Base-by-base conservation (phyloP, 805 yeast species). In the Millerago galiae region DNA sequence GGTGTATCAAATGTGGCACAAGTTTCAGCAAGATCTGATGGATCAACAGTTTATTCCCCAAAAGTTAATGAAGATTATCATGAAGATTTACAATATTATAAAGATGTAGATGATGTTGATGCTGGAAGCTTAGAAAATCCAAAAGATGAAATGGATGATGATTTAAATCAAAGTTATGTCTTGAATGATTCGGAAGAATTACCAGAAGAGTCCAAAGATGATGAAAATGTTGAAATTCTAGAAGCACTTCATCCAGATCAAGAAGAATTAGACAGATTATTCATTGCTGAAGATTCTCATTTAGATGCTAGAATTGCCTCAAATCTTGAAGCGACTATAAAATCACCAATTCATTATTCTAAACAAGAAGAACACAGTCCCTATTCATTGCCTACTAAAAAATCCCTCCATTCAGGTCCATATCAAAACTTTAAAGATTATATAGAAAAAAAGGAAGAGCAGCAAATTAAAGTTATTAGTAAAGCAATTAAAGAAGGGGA, bases 311-410 rank as follows among this genome's bases (percentile, higher is more conserved):
- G 27, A 16, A 17, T 28, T 21, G 31, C 13, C 1, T n/a, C 31
- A 3, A 33, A 29, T 21, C 33, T 37, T 26, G 45, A 43, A 36
- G 13, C 30, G 1, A 27, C 44, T 3, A 18, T 41, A 11, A 28
- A 30, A 6, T 16, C 16, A 17, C 35, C 47, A 30, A 15, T 18
- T 12, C 29, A 29, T 2, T 14, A 37, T 10, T 17, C 41, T 2
- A 44, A 38, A 27, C 52, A 47, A 38, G 45, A 43, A 18, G 46
- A 40, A 29, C 52, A 54, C 33, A 51, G 58, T 18, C 59, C 55
- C 1, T 53, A 44, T 31, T 49, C 16, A 7, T 43, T 39, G 15
- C 24, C 36, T 10, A 48, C 50, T 0, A 38, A 34, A 8, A 37
- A 48, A 16, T 9, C 42, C 4, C 13, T 47, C 8, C 47, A 41